These are phyloP conservation scores for Discostella stelligeroides DNA, from an alignment of 108 stramenopile species.

Conservation along the genomic window DNA sequence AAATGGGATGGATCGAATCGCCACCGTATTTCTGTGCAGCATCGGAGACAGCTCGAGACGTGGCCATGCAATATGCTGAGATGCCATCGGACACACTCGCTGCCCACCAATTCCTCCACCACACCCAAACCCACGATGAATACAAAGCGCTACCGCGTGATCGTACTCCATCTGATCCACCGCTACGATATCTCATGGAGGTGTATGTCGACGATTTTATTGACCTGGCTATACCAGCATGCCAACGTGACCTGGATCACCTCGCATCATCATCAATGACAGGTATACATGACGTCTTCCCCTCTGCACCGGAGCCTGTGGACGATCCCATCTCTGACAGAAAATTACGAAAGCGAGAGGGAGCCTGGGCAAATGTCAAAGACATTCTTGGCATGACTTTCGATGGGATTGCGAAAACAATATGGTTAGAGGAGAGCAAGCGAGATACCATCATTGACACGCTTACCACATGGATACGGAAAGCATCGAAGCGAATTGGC, in stretches of 20 bases:
- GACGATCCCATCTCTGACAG: constrained; percentile 49
- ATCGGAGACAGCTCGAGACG: no score
- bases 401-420: constrained; percentile 6
- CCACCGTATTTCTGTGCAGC: no score
- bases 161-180: no score
- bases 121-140: no score
- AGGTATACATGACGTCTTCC: constrained; percentile 25
- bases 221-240: neutral
- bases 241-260: neutral
- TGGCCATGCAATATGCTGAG: no score
- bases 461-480: neutral
- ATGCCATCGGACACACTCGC: no score
- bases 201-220: constrained; percentile 45
- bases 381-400: constrained; percentile 25
- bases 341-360: constrained; percentile 49
- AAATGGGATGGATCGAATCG: no score
- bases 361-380: neutral
- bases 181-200: constrained; percentile 7
- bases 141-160: no score
- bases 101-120: no score
- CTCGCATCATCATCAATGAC: neutral
- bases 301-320: neutral
- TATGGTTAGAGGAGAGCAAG: constrained; percentile 10
- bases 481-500: neutral
- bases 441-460: neutral